A percentile compares a stretch with the other conserved stretches of the same genome.
These are phyloP conservation scores for Lophium mytilinum DNA, from an alignment of 495 filamentous ascomycete genomes.

Conservation along the genomic window DNA sequence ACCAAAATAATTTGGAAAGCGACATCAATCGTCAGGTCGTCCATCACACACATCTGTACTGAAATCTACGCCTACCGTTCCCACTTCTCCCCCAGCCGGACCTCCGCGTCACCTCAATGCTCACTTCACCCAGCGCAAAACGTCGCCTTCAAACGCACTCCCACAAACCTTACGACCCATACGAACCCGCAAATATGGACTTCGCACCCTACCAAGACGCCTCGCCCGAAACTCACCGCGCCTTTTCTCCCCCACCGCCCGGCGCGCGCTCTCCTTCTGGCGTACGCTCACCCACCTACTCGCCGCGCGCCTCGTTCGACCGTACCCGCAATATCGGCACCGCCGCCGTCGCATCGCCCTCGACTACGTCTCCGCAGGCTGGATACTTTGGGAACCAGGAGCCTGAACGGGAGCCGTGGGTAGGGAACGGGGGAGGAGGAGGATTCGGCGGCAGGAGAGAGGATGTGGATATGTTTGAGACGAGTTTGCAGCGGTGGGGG, in stretches of 20 bases:
- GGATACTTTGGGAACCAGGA: conserved; percentile 26
- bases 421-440: conserved; percentile 5
- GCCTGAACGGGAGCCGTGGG: conserved; percentile 29
- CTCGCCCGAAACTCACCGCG: conserved; percentile 66
- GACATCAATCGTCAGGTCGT: no score
- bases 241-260: conserved; percentile 55
- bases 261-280: conserved; percentile 40
- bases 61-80: no score
- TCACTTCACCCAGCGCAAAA: no score
- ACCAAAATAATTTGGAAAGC: no score
- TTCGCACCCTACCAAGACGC: conserved; percentile 94
- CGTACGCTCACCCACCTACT: conserved; percentile 41
- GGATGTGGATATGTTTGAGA: conserved; percentile 57
- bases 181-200: conserved; percentile 52
- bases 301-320: conserved; percentile 27
- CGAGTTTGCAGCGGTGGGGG: conserved; percentile 44
- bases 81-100: no score
- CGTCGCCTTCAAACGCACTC: no score
- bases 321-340: conserved; percentile 30
- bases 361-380: neutral
- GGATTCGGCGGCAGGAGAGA: conserved; percentile 23
- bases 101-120: no score
- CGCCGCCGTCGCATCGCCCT: conserved; percentile 16
- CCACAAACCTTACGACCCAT: no score
- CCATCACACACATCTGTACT: no score